Evolutionary conservation across 106 monocot genomes (phyloP), one percentile per base, ranked within the genome.

Genomic region (Acanthochlamys bracteata): DNA sequence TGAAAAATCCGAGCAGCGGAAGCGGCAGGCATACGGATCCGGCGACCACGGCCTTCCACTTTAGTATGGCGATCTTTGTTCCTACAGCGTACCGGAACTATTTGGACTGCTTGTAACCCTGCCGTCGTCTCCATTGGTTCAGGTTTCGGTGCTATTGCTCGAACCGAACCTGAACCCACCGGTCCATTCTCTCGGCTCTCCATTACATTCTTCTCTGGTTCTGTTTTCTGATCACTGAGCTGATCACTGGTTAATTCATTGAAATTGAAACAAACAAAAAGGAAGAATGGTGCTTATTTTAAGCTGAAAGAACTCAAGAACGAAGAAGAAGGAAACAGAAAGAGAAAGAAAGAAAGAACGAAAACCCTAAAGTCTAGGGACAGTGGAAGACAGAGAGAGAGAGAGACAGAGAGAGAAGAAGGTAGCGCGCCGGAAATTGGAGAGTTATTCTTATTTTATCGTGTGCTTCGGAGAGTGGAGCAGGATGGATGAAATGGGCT

Each of bases 11-110:
- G 39, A 0, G 80, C 80, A 9, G 80, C 80, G 59, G 76, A 72
- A 0, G 71, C 71, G 20, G 66, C 72, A 12, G 80, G 76, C 80
- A 81, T 76, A 21, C 80, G 76, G 76, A 81, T 81, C 25, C 80
- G 23, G 24, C 80, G 61, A 27, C 80, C 80, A 0, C 80, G 71
- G 16, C 80, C 80, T 67, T 80, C 80, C 0, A 80, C 74, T 69
- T 78, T 78, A 13, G 73, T 74, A 64, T 79, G 79, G 57, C 79
- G 67, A 64, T 79, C 79, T 57, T 70, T 75, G 24, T 57, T 67
- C 73, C 75, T 70, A 67, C 73, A 26, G 49, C 73, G 65, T 12
- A 70, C 27, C 27, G 66, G 61, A 52, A 22, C 20, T 10, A 55
- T 46, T 20, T 42, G 25, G n/a, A 79, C 22, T 19, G 72, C 14